Conservation (phyloP, 1,139 yeast species). For the Kazachstania sp. region DNA sequence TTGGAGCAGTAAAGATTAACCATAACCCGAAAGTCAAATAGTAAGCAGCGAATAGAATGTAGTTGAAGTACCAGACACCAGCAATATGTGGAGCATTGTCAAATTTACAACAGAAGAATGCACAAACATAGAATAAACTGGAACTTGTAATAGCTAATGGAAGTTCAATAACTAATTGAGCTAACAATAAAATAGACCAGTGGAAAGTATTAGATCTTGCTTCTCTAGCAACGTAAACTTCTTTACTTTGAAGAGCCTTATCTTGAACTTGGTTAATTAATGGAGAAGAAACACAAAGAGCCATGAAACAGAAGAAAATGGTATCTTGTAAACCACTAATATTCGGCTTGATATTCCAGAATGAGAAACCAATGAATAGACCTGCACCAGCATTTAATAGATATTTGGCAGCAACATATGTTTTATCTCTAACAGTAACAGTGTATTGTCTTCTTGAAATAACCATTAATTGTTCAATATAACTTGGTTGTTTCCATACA, state of each 20-base stretch:
- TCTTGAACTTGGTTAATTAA: conserved; percentile 52
- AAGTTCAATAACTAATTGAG: conserved; percentile 44
- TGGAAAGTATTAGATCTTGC: conserved; percentile 54
- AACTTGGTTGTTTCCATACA: conserved; percentile 28
- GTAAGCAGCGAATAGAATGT: conserved; percentile 43
- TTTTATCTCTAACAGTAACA: conserved; percentile 37
- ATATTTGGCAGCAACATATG: conserved; percentile 37
- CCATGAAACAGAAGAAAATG: conserved; percentile 44
- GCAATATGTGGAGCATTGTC: conserved; percentile 41
- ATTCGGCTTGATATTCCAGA: conserved; percentile 45
- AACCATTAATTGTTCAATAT: conserved; percentile 22
- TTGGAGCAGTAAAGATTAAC: conserved; percentile 47
- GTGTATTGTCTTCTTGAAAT: conserved; percentile 33
- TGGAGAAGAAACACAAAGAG: conserved; percentile 45
- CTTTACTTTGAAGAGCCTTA: conserved; percentile 44
- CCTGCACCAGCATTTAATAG: conserved; percentile 38
- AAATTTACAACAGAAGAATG: conserved; percentile 50
- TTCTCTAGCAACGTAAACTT: conserved; percentile 52
- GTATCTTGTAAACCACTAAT: conserved; percentile 45
- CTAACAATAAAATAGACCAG: conserved; percentile 48
- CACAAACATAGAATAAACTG: conserved; percentile 42
- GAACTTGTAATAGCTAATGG: conserved; percentile 44
- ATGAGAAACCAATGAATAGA: conserved; percentile 50
- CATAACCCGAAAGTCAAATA: conserved; percentile 45
- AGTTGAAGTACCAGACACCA: conserved; percentile 44